These are phyloP conservation scores for Lasiosphaeris hirsuta DNA, from an alignment of 495 filamentous ascomycete genomes.

Conservation along the genomic window DNA sequence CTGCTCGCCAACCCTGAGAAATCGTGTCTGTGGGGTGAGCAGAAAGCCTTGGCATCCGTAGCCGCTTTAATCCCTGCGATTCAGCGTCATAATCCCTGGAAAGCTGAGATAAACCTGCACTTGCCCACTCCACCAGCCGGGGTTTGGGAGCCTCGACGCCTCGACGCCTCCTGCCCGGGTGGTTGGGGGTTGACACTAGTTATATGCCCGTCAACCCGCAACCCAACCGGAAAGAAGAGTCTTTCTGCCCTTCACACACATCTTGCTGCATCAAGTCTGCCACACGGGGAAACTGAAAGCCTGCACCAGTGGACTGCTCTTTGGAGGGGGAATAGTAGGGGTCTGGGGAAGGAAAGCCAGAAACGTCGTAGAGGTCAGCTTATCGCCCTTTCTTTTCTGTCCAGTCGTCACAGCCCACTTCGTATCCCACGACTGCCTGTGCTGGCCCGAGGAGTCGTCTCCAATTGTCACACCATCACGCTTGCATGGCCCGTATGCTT, in stretches of 20 bases:
- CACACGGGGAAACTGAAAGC: not conserved
- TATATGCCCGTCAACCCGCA: too few relatives aligned
- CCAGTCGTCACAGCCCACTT: not conserved
- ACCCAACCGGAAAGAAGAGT: too few relatives aligned
- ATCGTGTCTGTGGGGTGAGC: not conserved
- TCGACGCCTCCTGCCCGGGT: too few relatives aligned
- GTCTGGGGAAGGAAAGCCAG: not conserved
- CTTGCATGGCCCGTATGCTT: too few relatives aligned
- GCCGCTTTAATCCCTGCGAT: not conserved
- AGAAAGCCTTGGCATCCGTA: not conserved
- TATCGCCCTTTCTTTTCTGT: not conserved
- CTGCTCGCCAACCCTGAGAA: not conserved
- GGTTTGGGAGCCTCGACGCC: too few relatives aligned
- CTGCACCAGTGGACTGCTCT: not conserved
- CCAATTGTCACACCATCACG: too few relatives aligned
- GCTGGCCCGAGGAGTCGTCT: too few relatives aligned
- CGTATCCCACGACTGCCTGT: too few relatives aligned
- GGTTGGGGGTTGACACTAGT: too few relatives aligned
- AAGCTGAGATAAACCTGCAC: not conserved
- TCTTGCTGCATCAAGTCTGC: not conserved
- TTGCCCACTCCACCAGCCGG: too few relatives aligned
- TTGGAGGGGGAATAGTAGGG: not conserved
- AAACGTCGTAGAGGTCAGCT: not conserved
- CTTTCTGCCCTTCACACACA: too few relatives aligned
- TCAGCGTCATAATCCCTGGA: constrained; percentile 8